phyloP scores from a whole-genome alignment of 83 land plant species.

The Thuja plicata region DNA sequence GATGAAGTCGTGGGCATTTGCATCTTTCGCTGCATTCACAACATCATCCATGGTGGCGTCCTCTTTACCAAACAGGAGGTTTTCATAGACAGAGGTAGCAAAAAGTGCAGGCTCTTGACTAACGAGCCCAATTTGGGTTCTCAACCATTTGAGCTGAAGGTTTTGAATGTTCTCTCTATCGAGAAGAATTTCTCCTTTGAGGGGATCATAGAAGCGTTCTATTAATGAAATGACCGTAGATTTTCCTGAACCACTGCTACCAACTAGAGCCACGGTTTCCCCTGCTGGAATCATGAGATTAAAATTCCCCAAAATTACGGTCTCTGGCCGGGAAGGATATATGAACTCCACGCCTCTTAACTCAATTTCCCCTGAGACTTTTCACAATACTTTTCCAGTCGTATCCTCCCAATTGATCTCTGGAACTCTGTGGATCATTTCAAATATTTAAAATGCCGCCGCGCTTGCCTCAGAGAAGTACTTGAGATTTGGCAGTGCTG shows the following conservation, averaged over 20 bases:
- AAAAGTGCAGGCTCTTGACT: slow-evolving; percentile 78
- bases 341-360: slow-evolving; percentile 34
- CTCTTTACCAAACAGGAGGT: slow-evolving; percentile 61
- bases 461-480: slow-evolving; percentile 34
- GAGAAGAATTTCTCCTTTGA: slow-evolving; percentile 51
- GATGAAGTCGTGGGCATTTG: slow-evolving; percentile 81
- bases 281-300: slow-evolving; percentile 46
- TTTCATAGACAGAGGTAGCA: slow-evolving; percentile 60
- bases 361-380: slow-evolving; percentile 46
- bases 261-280: slow-evolving; percentile 62
- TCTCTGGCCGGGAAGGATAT: slow-evolving; percentile 53
- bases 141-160: slow-evolving; percentile 61
- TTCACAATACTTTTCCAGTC: slow-evolving; percentile 27
- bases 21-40: slow-evolving; percentile 55
- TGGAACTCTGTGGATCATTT: slow-evolving; percentile 44
- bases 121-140: slow-evolving; percentile 63
- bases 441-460: slow-evolving; percentile 35
- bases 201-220: slow-evolving; percentile 72
- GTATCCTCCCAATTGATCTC: slow-evolving; percentile 31
- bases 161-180: slow-evolving; percentile 56
- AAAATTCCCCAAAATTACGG: slow-evolving; percentile 26
- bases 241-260: slow-evolving; percentile 81
- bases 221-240: slow-evolving; percentile 62
- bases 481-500: slow-evolving; percentile 7
- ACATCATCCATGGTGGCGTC: slow-evolving; percentile 56